Percentiles rank a stretch among this genome's conserved stretches.
Evolutionary conservation across 2,329 filamentous ascomycete species (phyloP).

Genomic region (Aspergillus sp.): DNA sequence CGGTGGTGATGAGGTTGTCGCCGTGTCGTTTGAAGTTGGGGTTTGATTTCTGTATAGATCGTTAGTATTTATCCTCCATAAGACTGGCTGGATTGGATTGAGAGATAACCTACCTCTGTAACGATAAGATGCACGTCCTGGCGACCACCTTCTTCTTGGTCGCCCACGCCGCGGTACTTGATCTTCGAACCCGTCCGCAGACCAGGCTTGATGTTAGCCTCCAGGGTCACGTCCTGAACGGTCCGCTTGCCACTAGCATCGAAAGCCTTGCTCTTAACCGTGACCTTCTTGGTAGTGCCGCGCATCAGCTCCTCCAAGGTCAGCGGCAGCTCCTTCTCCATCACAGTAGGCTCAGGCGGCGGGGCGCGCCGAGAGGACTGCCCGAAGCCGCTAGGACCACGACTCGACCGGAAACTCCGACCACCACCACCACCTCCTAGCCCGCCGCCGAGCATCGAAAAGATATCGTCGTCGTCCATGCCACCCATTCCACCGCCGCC

Average conservation of each 20-base stretch:
- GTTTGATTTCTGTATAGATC: slow-evolving; percentile 70
- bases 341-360: slow-evolving; percentile 84
- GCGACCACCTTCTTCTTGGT: slow-evolving; percentile 92
- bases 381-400: slow-evolving; percentile 28
- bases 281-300: slow-evolving; percentile 93
- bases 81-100: neutral
- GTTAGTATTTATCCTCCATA: slow-evolving; percentile 39
- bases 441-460: slow-evolving; percentile 49
- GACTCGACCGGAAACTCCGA: slow-evolving; percentile 32
- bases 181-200: slow-evolving; percentile 98
- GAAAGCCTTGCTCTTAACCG: slow-evolving; percentile 95
- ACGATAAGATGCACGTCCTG: slow-evolving; percentile 96
- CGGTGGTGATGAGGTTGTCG: slow-evolving; percentile 76
- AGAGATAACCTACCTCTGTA: slow-evolving; percentile 69
- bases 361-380: slow-evolving; percentile 36
- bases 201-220: slow-evolving; percentile 93
- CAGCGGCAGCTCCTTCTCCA: slow-evolving; percentile 79
- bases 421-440: slow-evolving; percentile 28
- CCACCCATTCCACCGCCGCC: slow-evolving; percentile 48
- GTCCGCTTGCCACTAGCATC: slow-evolving; percentile 80
- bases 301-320: slow-evolving; percentile 85
- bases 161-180: slow-evolving; percentile 95
- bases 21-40: slow-evolving; percentile 81
- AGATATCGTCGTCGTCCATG: slow-evolving; percentile 58
- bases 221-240: slow-evolving; percentile 83